Base-by-base conservation (phyloP, 192 early-diverging fungal species). In the Lobosporangium transversale region DNA sequence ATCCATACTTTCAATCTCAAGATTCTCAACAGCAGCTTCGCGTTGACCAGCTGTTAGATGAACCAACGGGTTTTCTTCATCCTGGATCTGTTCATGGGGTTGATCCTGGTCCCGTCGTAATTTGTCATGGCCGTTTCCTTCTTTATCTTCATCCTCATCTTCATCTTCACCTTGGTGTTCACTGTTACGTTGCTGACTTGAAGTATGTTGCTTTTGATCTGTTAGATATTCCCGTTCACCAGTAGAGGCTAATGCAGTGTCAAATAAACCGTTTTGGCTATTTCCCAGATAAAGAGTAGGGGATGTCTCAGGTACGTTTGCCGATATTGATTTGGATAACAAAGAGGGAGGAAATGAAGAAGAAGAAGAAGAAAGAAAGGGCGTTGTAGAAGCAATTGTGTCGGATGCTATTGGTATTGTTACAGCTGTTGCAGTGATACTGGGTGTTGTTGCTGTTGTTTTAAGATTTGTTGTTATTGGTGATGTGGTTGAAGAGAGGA, bases 1-100 rank as follows among this genome's bases (percentile, higher is more conserved):
- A 53, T 20, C 9, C 67, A 4, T 66, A 75, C 71, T 66, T n/a
- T 75, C 71, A 24, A 75, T 75, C 45, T 75, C 71, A 29, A 75
- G 45, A 50, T 65, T 75, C 24, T 75, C 71, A 3, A 75, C 32
- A 23, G 71, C 71, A 27, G 62, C 58, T 15, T 66, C 63, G 2
- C 71, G 62, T 21, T 75, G 71, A 27, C 20, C 48, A 15, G 27
- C 26, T n/a, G 71, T 75, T 10, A 75, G 36, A 42, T 61, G 47
- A 2, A 50, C 57, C n/a, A 75, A 27, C 10, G 58, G 58, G 47
- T 75, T 66, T 20, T 66, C 63, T 43, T 51, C 21, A n/a, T 58
- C 12, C 17, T 50, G 32, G 5, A 36, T 21, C 47, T 29, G 60
- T 15, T 50, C 48, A 0, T 31, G 45, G 20, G 20, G 10, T 33